Evolutionary conservation across 169 alveolate genomes (phyloP), one percentile per base, ranked within the genome.

Genomic region (Plasmodium malariae): DNA sequence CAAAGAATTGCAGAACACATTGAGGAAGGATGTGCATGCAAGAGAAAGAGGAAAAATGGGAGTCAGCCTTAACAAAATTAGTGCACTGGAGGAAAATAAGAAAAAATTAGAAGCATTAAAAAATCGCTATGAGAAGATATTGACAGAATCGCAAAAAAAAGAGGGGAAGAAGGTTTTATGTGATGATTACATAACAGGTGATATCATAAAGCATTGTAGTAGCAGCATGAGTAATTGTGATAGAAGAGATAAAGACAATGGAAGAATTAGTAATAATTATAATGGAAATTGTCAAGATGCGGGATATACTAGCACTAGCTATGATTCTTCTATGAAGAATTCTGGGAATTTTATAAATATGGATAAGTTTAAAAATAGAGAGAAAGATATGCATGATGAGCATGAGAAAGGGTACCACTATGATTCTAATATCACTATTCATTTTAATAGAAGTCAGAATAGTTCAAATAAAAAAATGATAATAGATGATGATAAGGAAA

Each of bases 51-150:
- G 48, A 19, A 21, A 21, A 11, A 36, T 34, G 32, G 51, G 24
- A 17, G 36, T 14, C 34, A 34, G 45, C 24, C 24, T 21, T n/a
- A 40, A 49, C 45, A 57, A 51, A 32, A 36, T 83, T 36, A 83
- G 91, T 32, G 91, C 91, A 49, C 21, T 83, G 43, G 91, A 83
- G 40, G 91, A 83, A 37, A 83, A 83, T 59, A 83, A 34, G 40
- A 83, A 67, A 30, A 67, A 68, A 32, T 26, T 83, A 28, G 91
- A 67, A 70, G 21, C 28, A 28, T 36, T 83, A 54, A 83, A 83
- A 67, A 83, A 40, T 70, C 68, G 83, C 12, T 83, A 83, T 67
- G 91, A 54, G 37, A 48, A 51, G 43, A 83, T 83, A 9, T 17
- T 83, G 49, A 40, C 59, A 12, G 55, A 67, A 12, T 67, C 91